Base-by-base conservation (phyloP, 2,329 filamentous ascomycete species). In the Simplicillium aogashimaense region DNA sequence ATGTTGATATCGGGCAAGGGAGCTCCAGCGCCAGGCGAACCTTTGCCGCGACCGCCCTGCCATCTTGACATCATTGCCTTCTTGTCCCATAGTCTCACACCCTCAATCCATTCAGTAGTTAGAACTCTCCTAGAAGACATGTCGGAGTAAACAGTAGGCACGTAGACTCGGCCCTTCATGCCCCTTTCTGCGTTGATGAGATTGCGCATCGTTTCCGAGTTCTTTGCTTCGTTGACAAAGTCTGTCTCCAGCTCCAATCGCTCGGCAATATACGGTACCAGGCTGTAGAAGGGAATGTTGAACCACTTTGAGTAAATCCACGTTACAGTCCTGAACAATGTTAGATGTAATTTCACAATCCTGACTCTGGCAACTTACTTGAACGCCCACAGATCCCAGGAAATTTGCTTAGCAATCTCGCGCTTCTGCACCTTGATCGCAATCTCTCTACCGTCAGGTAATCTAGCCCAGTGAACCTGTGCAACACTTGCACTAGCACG, bases 61-160 rank as follows among this genome's bases (percentile, higher is more conserved):
- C 92, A 97, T 4, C 75, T 70, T 3, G 73, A 72, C 0, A 78
- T 83, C 55, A 95, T 81, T 39, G 82, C 73, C 42, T 86, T 79
- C 58, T 94, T 94, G 53, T 97, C 90, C 87, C 89, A 95, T 3
- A 98, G 69, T 2, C 89, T 76, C 3, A 94, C 79, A 7, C 92
- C 92, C 61, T 98, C 92, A 43, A 98, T 94, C 92, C 92, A 98
- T 59, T 98, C 92, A 0, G 90, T 88, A 1, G 89, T 94, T 68
- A 98, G 82, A 37, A 98, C 80, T 30, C 92, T 76, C 55, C 72
- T 83, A 13, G 84, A 88, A 39, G 79, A 88, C 20, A 95, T 73
- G 45, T 95, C 87, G 4, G 80, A 70, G 58, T 94, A 90, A 9
- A 94, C 80, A 31, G 79, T 74, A 0, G 92, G 92, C 7, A 98